These are phyloP conservation scores for Bombardia bombarda DNA, from an alignment of 495 filamentous ascomycete genomes.

Conservation along the genomic window DNA sequence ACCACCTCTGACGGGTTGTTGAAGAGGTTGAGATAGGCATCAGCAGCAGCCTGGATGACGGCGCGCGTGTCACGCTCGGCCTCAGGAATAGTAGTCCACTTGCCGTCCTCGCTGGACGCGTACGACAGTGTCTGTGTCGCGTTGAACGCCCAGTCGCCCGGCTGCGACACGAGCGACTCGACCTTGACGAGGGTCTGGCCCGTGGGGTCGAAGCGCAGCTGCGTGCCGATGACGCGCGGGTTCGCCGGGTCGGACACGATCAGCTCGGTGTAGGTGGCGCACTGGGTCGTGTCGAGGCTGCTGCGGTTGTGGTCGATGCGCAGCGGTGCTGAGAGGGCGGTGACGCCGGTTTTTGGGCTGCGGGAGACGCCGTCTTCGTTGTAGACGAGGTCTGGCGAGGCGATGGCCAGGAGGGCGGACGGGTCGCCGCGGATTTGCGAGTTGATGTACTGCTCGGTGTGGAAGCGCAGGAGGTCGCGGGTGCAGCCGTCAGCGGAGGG, in stretches of 20 bases:
- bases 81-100: conserved; percentile 38
- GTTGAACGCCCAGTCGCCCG: conserved; percentile 44
- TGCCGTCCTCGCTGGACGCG: conserved; percentile 24
- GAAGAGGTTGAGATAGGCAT: conserved; percentile 34
- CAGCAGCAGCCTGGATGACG: conserved; percentile 39
- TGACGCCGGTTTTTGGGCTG: conserved; percentile 10
- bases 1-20: conserved; percentile 21
- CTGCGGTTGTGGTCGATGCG: conserved; percentile 40
- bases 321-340: conserved; percentile 34
- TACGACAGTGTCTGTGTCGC: conserved; percentile 40
- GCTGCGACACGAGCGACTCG: conserved; percentile 35
- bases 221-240: conserved; percentile 43
- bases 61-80: conserved; percentile 32
- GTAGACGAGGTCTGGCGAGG: conserved; percentile 11
- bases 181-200: conserved; percentile 22
- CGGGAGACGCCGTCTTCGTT: conserved; percentile 28
- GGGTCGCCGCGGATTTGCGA: conserved; percentile 35
- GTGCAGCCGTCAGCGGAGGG: conserved; percentile 21
- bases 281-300: conserved; percentile 39
- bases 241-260: conserved; percentile 28
- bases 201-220: conserved; percentile 27
- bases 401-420: conserved; percentile 9
- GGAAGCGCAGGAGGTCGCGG: conserved; percentile 31
- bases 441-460: conserved; percentile 33
- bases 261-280: conserved; percentile 46